Evolutionary conservation across 495 filamentous ascomycete genomes (phyloP).

Genomic region (Penicillium paradoxum): DNA sequence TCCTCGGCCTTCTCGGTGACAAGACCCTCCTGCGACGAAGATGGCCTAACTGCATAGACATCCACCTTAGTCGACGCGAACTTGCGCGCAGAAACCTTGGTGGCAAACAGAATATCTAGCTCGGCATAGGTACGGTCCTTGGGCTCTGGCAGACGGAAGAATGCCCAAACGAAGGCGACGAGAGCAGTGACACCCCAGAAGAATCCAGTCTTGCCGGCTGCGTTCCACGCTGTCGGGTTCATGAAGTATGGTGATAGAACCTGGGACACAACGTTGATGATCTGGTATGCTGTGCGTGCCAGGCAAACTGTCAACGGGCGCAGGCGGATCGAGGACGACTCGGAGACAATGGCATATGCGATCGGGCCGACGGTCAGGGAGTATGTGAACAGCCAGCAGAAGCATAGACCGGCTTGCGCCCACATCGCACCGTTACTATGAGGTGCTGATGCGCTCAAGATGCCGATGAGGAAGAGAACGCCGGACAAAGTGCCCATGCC

Average conservation of each 20-base stretch:
- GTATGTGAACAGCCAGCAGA: constrained; percentile 64
- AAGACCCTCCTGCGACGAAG: constrained; percentile 20
- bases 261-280: constrained; percentile 57
- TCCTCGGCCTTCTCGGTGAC: constrained; percentile 11
- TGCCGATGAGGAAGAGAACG: constrained; percentile 61
- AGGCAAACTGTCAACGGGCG: constrained; percentile 62
- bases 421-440: constrained; percentile 33
- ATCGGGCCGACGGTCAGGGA: constrained; percentile 67
- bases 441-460: constrained; percentile 50
- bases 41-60: constrained; percentile 38
- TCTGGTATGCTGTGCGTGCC: constrained; percentile 60
- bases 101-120: constrained; percentile 61
- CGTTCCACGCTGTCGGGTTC: constrained; percentile 63
- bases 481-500: constrained; percentile 53
- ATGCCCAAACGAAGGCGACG: constrained; percentile 59
- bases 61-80: constrained; percentile 55
- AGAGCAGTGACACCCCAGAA: constrained; percentile 65
- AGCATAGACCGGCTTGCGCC: constrained; percentile 49
- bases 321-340: constrained; percentile 61
- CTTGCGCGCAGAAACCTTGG: constrained; percentile 53
- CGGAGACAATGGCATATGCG: constrained; percentile 66
- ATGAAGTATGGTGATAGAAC: constrained; percentile 65
- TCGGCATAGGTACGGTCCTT: constrained; percentile 62
- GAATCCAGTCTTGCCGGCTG: constrained; percentile 61
- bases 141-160: constrained; percentile 65